These are phyloP conservation scores for Maudiozyma pseudohumilis DNA, from an alignment of 805 yeast species.

Conservation along the genomic window DNA sequence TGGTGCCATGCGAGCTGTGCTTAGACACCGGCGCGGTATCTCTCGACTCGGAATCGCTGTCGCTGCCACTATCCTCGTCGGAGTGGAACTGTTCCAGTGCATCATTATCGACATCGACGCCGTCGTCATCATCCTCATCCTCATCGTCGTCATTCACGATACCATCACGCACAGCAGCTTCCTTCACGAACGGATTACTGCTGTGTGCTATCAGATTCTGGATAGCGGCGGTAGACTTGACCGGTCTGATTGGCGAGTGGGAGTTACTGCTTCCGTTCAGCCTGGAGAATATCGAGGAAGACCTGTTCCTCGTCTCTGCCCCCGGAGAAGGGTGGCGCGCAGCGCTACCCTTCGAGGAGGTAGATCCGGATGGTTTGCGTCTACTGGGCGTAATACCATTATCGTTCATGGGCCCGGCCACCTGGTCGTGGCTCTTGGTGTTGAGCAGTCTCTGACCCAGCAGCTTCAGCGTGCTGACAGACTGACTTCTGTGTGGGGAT, in stretches of 20 bases:
- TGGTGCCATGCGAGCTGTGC: too few species aligned
- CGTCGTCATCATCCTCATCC: conserved; percentile 1
- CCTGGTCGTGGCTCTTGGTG: conserved; percentile 5
- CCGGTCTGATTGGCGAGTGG: conserved; percentile 4
- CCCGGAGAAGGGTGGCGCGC: background rate
- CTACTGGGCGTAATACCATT: conserved; percentile 8
- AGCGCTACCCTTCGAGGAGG: background rate
- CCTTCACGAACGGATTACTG: conserved; percentile 25
- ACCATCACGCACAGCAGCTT: conserved; percentile 7
- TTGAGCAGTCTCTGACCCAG: conserved; percentile 10
- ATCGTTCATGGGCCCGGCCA: too few species aligned
- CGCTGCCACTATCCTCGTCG: background rate
- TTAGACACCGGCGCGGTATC: too few species aligned
- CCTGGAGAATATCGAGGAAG: conserved; percentile 15
- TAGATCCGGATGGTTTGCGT: conserved; percentile 6
- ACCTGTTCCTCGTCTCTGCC: conserved; percentile 10
- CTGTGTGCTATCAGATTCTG: conserved; percentile 23
- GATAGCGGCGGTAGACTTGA: conserved; percentile 20
- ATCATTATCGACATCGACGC: background rate
- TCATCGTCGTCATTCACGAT: background rate
- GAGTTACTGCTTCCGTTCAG: conserved; percentile 5
- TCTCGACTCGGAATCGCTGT: background rate
- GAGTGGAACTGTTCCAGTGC: background rate
- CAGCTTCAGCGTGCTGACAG: conserved; percentile 8
- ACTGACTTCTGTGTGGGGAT: conserved; percentile 4